Evolutionary conservation across 1,139 yeast species (phyloP).

Genomic region (Citeromyces hawaiiensis): DNA sequence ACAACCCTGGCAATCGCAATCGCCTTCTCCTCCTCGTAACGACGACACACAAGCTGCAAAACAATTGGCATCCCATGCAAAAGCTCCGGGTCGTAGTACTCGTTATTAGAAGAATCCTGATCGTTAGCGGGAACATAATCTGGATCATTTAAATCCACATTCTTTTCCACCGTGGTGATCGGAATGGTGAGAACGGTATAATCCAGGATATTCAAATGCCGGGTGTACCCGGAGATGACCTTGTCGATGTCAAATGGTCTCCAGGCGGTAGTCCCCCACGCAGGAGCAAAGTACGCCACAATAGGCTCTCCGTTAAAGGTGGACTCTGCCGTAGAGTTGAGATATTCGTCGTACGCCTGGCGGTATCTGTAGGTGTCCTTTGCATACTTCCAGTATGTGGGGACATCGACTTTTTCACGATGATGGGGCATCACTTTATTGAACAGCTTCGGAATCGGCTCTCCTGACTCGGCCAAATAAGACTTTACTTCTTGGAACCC

Average conservation of each 20-base stretch:
- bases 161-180: slow-evolving; percentile 29
- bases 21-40: slow-evolving; percentile 32
- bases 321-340: slow-evolving; percentile 14
- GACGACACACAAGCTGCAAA: slow-evolving; percentile 29
- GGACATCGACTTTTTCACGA: slow-evolving; percentile 10
- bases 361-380: slow-evolving; percentile 17
- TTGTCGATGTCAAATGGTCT: slow-evolving; percentile 9
- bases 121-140: slow-evolving; percentile 14
- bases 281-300: slow-evolving; percentile 23
- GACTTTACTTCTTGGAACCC: slow-evolving; percentile 25
- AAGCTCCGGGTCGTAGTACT: slow-evolving; percentile 23
- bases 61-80: slow-evolving; percentile 32
- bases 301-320: slow-evolving; percentile 18
- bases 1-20: slow-evolving; percentile 21
- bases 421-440: slow-evolving; percentile 15
- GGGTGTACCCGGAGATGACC: slow-evolving; percentile 22
- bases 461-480: slow-evolving; percentile 25
- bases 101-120: slow-evolving; percentile 15
- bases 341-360: slow-evolving; percentile 18
- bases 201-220: slow-evolving; percentile 36
- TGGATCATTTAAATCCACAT: slow-evolving; percentile 19
- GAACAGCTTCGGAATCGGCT: slow-evolving; percentile 21
- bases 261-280: slow-evolving; percentile 16
- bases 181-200: slow-evolving; percentile 39
- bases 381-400: slow-evolving; percentile 21